phyloP scores from a whole-genome alignment of 805 yeast genomes.

The Ogataea degrootiae region DNA sequence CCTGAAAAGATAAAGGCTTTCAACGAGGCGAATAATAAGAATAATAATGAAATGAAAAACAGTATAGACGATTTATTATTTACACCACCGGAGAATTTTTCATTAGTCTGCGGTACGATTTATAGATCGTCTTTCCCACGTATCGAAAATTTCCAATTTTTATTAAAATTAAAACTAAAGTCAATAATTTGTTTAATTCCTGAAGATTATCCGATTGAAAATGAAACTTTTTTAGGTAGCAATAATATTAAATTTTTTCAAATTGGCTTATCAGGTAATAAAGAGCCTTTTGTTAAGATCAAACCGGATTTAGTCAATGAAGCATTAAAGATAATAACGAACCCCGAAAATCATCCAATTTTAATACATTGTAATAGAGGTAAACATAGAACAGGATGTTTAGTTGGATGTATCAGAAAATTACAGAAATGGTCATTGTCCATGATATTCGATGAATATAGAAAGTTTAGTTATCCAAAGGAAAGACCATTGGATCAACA shows the following conservation, averaged over 20 bases:
- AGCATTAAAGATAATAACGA: constrained; percentile 74
- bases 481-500: constrained; percentile 95
- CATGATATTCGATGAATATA: constrained; percentile 92
- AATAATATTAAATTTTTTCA: constrained; percentile 71
- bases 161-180: constrained; percentile 57
- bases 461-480: constrained; percentile 92
- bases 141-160: constrained; percentile 70
- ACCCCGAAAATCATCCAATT: constrained; percentile 88
- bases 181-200: constrained; percentile 82
- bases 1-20: constrained; percentile 17
- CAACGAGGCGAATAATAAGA: neutral
- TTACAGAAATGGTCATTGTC: constrained; percentile 90
- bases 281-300: constrained; percentile 85
- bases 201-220: constrained; percentile 84
- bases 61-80: constrained; percentile 8
- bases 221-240: constrained; percentile 54
- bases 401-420: constrained; percentile 87
- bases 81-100: constrained; percentile 86
- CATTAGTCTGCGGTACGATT: constrained; percentile 71
- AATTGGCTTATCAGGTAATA: constrained; percentile 92
- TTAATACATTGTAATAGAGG: constrained; percentile 95
- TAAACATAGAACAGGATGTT: constrained; percentile 94
- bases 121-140: constrained; percentile 91
- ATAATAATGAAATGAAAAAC: constrained; percentile 2
- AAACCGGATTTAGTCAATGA: constrained; percentile 62